Evolutionary conservation across 371 early-diverging fungal genomes (phyloP), one percentile per base, ranked within the genome.

Genomic region (Mucor ambiguus): DNA sequence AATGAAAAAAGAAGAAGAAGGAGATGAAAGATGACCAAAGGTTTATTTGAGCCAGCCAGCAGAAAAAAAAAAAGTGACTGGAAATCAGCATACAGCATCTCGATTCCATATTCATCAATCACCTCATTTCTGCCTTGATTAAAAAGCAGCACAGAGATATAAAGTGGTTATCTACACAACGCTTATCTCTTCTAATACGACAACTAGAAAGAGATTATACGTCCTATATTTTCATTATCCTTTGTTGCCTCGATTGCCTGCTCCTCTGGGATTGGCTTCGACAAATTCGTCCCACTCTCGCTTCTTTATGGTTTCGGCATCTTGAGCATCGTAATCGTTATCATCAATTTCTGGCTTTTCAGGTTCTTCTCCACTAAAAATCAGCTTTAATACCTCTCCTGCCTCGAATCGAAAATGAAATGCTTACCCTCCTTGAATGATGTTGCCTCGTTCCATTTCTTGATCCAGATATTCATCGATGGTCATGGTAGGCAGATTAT

Each of bases 401-500:
- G 32, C 20, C 33, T 57, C 20, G 35, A 3, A 12, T 24, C 20
- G n/a, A 49, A 2, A 6, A 26, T 24, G 16, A n/a, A 2, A 54
- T 8, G 44, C 79, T 80, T 85, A 85, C 92, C 89, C 91, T 70
- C 97, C 96, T 20, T 93, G 78, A 63, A 98, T 87, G 28, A 97
- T 86, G 67, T 94, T 93, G 5, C 98, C 98, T 28, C 95, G 87
- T 68, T 88, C 90, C 67, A 80, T 81, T 77, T 98, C 97, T 68
- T 89, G 87, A 57, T 93, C 85, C 59, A 98, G 70, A 66, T 95
- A 98, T 77, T 98, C 92, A 54, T 98, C 99, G 60, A 98, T 90
- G 0, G 96, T 85, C 98, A 98, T 98, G 5, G 98, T 98, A 3
- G 99, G 99, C 61, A 98, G 74, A 35, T 87, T 91, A 76, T 93